Conservation (phyloP, 768 basidiomycete genomes). For the Phylloporus sp. region DNA sequence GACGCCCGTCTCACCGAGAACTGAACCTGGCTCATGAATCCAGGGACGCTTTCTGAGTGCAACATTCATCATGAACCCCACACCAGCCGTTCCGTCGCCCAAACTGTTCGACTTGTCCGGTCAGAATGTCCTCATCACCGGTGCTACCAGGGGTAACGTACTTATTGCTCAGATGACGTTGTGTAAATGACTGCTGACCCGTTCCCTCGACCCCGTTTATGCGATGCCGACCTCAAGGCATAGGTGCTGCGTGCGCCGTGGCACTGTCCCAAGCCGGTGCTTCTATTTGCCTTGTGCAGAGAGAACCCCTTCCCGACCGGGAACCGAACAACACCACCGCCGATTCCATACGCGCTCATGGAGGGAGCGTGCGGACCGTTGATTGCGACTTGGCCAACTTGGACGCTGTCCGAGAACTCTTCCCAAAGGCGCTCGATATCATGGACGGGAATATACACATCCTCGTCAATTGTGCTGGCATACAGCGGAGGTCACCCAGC, state of each 20-base stretch:
- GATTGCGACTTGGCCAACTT: constrained; percentile 55
- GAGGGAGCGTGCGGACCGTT: constrained; percentile 38
- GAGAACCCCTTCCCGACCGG: constrained; percentile 35
- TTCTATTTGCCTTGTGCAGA: constrained; percentile 42
- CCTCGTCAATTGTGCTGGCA: constrained; percentile 67
- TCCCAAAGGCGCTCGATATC: constrained; percentile 42
- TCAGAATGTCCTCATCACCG: constrained; percentile 73
- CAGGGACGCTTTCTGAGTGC: constrained; percentile 15
- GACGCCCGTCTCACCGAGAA: constrained; percentile 1
- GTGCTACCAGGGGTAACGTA: constrained; percentile 66
- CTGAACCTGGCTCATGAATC: constrained; percentile 11
- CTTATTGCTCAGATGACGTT: constrained; percentile 11
- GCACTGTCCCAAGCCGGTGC: constrained; percentile 55
- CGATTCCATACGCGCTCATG: constrained; percentile 34
- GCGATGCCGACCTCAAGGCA: constrained; percentile 35
- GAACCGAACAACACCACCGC: constrained; percentile 34
- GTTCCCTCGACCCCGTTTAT: constrained; percentile 9
- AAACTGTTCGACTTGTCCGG: constrained; percentile 64
- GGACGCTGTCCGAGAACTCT: constrained; percentile 44
- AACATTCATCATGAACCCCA: constrained; percentile 43
- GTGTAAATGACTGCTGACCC: constrained; percentile 14
- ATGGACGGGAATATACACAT: constrained; percentile 55
- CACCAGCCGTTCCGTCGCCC: constrained; percentile 45
- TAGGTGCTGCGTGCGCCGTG: constrained; percentile 50
- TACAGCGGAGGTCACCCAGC: constrained; percentile 55